phyloP scores from a whole-genome alignment of 208 protist species.

The Acanthamoeba culbertsoni region DNA sequence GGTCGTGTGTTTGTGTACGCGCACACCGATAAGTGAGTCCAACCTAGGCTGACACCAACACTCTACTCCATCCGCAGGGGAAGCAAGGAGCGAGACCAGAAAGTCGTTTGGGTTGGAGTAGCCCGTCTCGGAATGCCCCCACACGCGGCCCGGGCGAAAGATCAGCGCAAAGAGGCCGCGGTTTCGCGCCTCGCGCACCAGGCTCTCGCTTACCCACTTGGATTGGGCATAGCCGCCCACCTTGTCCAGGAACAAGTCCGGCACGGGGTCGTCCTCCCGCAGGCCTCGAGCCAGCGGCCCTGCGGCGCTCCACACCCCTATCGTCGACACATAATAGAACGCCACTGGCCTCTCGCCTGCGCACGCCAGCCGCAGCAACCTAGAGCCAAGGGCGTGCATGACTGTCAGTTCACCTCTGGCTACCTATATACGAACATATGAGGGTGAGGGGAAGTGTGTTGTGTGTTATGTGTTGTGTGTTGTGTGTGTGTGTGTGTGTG shows the following conservation, averaged over 20 bases:
- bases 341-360: not conserved
- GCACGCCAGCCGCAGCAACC: constrained; percentile 47
- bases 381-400: not conserved
- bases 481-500: not conserved
- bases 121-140: not conserved
- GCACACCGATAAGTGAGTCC: not conserved
- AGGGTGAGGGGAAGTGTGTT: too few relatives aligned
- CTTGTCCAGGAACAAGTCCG: not conserved
- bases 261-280: constrained; percentile 41
- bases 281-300: not conserved
- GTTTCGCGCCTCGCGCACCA: not conserved
- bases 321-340: constrained; percentile 44
- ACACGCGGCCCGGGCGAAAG: not conserved
- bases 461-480: not conserved
- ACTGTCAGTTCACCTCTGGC: not conserved
- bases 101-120: constrained; percentile 35
- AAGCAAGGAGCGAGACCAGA: not conserved
- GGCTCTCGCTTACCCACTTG: not conserved
- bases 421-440: not conserved
- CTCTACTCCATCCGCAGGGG: too few relatives aligned
- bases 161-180: not conserved
- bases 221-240: constrained; percentile 11
- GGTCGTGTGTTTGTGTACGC: not conserved
- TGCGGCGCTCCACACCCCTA: not conserved
- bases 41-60: not conserved